Evolutionary conservation across 805 yeast genomes (phyloP).

Genomic region (Saturnispora dispora): DNA sequence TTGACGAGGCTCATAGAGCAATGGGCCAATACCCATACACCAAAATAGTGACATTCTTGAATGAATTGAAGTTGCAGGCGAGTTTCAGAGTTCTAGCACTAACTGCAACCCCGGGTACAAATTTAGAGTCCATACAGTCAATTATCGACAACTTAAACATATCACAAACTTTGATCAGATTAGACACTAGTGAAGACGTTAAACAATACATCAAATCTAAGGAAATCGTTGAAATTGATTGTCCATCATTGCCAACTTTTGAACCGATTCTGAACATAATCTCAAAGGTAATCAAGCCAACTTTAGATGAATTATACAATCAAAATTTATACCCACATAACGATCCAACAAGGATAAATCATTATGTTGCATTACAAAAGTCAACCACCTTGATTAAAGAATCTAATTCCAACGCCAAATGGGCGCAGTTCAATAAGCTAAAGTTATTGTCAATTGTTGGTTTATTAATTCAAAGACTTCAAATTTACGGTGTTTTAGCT

Average conservation of each 20-base stretch:
- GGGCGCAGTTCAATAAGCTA: slow-evolving; percentile 57
- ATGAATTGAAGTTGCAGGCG: slow-evolving; percentile 37
- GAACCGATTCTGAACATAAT: slow-evolving; percentile 44
- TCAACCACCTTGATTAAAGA: slow-evolving; percentile 42
- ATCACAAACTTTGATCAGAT: slow-evolving; percentile 73
- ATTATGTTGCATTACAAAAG: slow-evolving; percentile 62
- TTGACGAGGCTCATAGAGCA: slow-evolving; percentile 95
- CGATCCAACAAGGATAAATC: slow-evolving; percentile 61
- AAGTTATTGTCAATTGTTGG: slow-evolving; percentile 65
- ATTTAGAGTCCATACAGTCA: slow-evolving; percentile 79
- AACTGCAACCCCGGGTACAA: slow-evolving; percentile 94
- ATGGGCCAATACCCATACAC: slow-evolving; percentile 85
- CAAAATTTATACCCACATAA: slow-evolving; percentile 52
- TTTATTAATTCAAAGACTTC: slow-evolving; percentile 56
- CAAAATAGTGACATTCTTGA: slow-evolving; percentile 62
- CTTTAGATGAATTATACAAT: slow-evolving; percentile 53
- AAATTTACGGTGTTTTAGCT: slow-evolving; percentile 73
- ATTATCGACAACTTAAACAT: slow-evolving; percentile 67
- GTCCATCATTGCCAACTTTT: slow-evolving; percentile 47
- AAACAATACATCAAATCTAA: slow-evolving; percentile 67
- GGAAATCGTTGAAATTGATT: slow-evolving; percentile 48
- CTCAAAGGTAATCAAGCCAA: slow-evolving; percentile 59
- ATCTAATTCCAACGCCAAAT: slow-evolving; percentile 52
- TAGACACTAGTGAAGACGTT: slow-evolving; percentile 77
- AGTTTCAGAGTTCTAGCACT: slow-evolving; percentile 66